Base-by-base conservation (phyloP, 208 protist genomes). In the Trypanosoma melophagium region DNA sequence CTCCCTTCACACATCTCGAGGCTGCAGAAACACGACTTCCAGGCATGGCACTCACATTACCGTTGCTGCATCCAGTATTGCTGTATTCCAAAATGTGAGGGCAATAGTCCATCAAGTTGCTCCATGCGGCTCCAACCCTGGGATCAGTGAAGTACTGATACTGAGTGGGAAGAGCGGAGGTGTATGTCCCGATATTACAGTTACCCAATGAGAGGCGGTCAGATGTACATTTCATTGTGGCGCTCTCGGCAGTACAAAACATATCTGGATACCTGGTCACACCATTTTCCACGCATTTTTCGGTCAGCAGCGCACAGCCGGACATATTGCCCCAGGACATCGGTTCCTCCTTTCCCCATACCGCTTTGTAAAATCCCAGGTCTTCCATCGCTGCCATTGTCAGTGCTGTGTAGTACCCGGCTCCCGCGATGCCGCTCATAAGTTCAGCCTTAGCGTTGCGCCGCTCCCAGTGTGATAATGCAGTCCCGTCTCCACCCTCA, bases 351-450 rank as follows among this genome's bases (percentile, higher is more conserved):
- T 77, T 78, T 55, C 2, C 52, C 61, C 77, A 92, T 71, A 84
- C 66, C 21, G 60, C 81, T 21, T 56, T n/a, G 78, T 96, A 97
- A 68, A 73, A 93, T 51, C 86, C 86, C 0, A 87, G 42, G 61
- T 95, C 88, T 45, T 92, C 66, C 41, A 97, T 85, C 0, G 76
- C 41, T 2, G 88, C 77, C 28, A 97, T 62, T 10, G 93, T 97
- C 2, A 97, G 63, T 10, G 69, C 70, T 10, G 64, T 90, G 72
- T 81, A 87, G 68, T 60, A 92, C 10, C 44, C 59, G 10, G 25
- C 8, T 7, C 19, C n/a, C 14, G 59, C n/a, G 24, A 52, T 64
- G 7, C 21, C 24, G 53, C 42, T 12, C 59, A 64, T 64, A 9
- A 64, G 17, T 22, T 64, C 59, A 53, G 22, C 59, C 24, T 64